Evolutionary conservation across 495 filamentous ascomycete genomes (phyloP), one percentile per base, ranked within the genome.

Genomic region (Cetradonia linearis): DNA sequence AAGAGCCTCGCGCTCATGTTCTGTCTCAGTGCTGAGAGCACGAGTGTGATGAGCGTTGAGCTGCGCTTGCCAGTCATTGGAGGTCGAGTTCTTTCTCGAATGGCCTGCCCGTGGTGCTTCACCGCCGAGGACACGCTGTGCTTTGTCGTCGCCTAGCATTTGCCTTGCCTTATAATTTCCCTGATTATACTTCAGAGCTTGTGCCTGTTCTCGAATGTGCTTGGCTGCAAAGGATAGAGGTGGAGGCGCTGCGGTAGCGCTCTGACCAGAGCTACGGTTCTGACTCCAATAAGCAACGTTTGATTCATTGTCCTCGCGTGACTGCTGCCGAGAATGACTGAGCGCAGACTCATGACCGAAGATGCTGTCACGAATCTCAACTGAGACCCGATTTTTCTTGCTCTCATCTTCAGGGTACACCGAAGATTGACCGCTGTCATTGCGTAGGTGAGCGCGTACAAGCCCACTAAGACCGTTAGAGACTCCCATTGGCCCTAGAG

Each of bases 381-480:
- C 56, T 46, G 76, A 71, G 44, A 77, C 78, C 1, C 71, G 71
- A 10, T 70, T 72, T 3, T 70, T 62, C n/a, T 66, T 66, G 33
- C 73, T 71, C 3, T 79, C 76, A 40, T 72, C 72, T 11, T 74
- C 73, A 40, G 78, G 83, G 68, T 84, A 88, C 48, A 93, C 77
- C 0, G 90, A 92, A 27, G 91, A 96, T 44, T 79, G 76, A 58
- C 85, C 85, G 72, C 93, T 97, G 56, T 86, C 82, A 16, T 81
- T 81, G 27, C 93, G 86, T 16, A 99, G 78, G 72, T 97, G 94
- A 59, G 90, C 84, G 34, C 86, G 85, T 40, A 96, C 84, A 70
- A 96, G 79, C 23, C 87, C 87, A 67, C 84, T 90, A 23, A 96
- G 76, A 14, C 87, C 88, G 55, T 83, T 72, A 0, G 77, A 77